phyloP scores from a whole-genome alignment of 495 filamentous ascomycete species.

The Amphirosellinia nigrospora region DNA sequence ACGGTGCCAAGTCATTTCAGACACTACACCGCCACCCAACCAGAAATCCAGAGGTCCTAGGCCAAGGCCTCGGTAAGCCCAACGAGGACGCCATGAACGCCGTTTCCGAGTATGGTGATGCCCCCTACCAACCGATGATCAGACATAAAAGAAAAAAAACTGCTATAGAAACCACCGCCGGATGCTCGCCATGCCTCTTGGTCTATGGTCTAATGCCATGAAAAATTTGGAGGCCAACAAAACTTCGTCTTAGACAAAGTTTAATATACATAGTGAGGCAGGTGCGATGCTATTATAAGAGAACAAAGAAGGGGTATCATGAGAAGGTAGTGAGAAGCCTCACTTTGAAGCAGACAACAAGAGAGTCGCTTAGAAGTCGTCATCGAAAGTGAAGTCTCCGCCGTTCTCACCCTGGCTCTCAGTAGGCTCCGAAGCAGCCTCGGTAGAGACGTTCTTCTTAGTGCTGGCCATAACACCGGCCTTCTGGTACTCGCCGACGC shows the following conservation, averaged over 20 bases:
- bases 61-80: background rate
- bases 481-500: slow-evolving; percentile 99
- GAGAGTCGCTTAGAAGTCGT: slow-evolving; percentile 80
- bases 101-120: background rate
- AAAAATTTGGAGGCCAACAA: background rate
- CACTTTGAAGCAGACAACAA: slow-evolving; percentile 5
- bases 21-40: background rate
- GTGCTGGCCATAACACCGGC: slow-evolving; percentile 96
- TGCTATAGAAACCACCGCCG: slow-evolving; percentile 7
- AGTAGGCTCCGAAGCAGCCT: slow-evolving; percentile 49
- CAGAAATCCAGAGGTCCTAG: background rate
- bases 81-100: slow-evolving; percentile 1
- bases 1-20: background rate
- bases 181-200: slow-evolving; percentile 27
- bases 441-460: slow-evolving; percentile 71
- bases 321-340: slow-evolving; percentile 16
- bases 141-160: background rate
- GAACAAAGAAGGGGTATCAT: slow-evolving; percentile 39
- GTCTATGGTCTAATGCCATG: slow-evolving; percentile 27
- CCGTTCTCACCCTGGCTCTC: slow-evolving; percentile 68
- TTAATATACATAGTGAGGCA: slow-evolving; percentile 23
- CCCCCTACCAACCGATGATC: background rate
- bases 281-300: background rate
- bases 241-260: slow-evolving; percentile 10
- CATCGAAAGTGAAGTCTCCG: slow-evolving; percentile 89